phyloP scores from a whole-genome alignment of 1,284 basidiomycete species.

The Pseudozyma hubeiensis region DNA sequence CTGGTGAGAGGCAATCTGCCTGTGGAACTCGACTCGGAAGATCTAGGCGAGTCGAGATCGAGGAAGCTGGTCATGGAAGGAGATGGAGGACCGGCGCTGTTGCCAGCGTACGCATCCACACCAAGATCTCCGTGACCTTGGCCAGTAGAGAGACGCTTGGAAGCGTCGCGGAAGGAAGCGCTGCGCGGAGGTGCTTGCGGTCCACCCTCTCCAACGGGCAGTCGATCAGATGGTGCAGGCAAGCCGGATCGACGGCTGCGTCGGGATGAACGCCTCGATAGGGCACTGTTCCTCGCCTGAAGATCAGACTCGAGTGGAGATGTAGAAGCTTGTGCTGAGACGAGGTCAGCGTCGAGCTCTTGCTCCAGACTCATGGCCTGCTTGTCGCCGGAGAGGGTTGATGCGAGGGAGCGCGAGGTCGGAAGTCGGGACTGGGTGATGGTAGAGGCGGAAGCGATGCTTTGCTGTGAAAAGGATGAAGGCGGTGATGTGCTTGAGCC shows the following conservation, averaged over 20 bases:
- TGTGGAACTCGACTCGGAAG: constrained; percentile 27
- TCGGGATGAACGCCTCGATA: constrained; percentile 21
- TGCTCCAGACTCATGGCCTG: constrained; percentile 45
- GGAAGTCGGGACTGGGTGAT: constrained; percentile 34
- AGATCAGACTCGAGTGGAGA: constrained; percentile 7
- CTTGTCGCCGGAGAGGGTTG: constrained; percentile 15
- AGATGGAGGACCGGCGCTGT: constrained; percentile 17
- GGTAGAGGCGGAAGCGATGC: constrained; percentile 38
- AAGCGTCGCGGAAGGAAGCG: constrained; percentile 43
- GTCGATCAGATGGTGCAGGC: constrained; percentile 29
- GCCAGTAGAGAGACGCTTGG: constrained; percentile 26
- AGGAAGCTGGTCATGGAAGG: constrained; percentile 47
- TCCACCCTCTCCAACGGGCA: constrained; percentile 39
- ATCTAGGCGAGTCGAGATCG: constrained; percentile 45
- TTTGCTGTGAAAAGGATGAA: constrained; percentile 31
- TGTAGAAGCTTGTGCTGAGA: constrained; percentile 3
- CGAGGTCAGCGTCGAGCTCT: constrained; percentile 32
- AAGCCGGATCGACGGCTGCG: constrained; percentile 36
- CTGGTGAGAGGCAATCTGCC: constrained; percentile 23
- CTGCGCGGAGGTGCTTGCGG: constrained; percentile 39
- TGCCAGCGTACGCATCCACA: constrained; percentile 17
- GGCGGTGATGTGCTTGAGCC: constrained; percentile 8
- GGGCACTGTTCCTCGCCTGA: constrained; percentile 5
- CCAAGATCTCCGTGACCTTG: constrained; percentile 41
- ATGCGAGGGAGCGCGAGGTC: constrained; percentile 20